Evolutionary conservation across 306 rosid genomes (phyloP), one percentile per base, ranked within the genome.

Genomic region (Cicer arietinum): DNA sequence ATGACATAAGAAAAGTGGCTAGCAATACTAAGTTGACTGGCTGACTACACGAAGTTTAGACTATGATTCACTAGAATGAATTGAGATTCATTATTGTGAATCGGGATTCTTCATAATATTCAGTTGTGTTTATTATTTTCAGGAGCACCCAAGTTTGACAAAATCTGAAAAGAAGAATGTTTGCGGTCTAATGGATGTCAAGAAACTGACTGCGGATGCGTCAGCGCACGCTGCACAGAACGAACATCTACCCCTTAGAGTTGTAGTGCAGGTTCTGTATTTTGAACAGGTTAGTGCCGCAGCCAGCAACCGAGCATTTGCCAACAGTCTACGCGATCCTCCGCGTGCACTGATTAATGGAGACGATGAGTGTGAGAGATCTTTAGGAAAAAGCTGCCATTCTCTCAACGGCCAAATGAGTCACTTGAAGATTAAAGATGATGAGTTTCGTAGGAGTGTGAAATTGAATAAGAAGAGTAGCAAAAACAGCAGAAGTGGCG

Each of bases 191-290:
- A 82, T 95, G 85, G 93, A 95, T 51, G 96, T 90, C 50, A 95
- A 81, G 97, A 95, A 89, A 79, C 81, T 95, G 80, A 71, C 93
- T 18, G 7, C 72, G 11, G 89, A 89, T 6, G 91, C 92, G 1
- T 90, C 98, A 0, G 87, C 80, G 86, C 96, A 95, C 1, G 99
- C 98, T 2, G 99, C 97, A 1, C 97, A 95, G 76, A 95, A 92
- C 4, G 98, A 95, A 56, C 89, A 86, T 4, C 99, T 95, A 51
- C 99, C 99, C 5, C 94, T 95, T 60, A 87, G 99, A 63, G 91
- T 92, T 1, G 88, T 92, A 13, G 98, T 95, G 71, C 99, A 92
- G 82, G 94, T 90, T 77, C 96, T 95, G 47, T 95, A 81, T 81
- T 89, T 92, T 40, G 98, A 95, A 88, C 99, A 89, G 87, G 75